phyloP scores from a whole-genome alignment of 2,329 filamentous ascomycete genomes.

The Coniosporium tulheliwenetii region DNA sequence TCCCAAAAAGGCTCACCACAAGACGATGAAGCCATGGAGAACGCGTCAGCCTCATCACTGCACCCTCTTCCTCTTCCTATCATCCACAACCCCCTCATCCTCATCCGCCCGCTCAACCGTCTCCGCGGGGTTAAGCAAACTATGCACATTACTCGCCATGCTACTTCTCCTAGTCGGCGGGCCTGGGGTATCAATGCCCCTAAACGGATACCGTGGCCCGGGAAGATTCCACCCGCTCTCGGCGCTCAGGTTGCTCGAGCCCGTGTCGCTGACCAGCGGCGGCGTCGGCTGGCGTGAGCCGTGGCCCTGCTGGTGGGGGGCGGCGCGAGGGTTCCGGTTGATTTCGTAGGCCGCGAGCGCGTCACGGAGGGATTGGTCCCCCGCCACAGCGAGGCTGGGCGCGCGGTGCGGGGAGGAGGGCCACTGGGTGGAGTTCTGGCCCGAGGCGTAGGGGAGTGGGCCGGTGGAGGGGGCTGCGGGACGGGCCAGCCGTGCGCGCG shows the following conservation, averaged over 20 bases:
- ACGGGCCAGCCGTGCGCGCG: slow-evolving; percentile 55
- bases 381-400: slow-evolving; percentile 16
- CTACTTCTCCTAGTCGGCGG: slow-evolving; percentile 53
- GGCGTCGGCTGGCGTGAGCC: slow-evolving; percentile 38
- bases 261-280: slow-evolving; percentile 26
- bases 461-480: slow-evolving; percentile 42
- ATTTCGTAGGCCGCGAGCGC: slow-evolving; percentile 51
- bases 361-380: slow-evolving; percentile 48
- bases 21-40: too few species aligned
- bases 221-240: slow-evolving; percentile 42
- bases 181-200: slow-evolving; percentile 33
- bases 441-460: slow-evolving; percentile 52
- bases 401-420: slow-evolving; percentile 47
- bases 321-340: slow-evolving; percentile 30
- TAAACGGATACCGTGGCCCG: slow-evolving; percentile 32
- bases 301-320: slow-evolving; percentile 5
- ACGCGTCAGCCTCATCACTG: slow-evolving; percentile 19
- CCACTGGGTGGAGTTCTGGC: slow-evolving; percentile 46
- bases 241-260: slow-evolving; percentile 30
- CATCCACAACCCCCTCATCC: slow-evolving; percentile 41
- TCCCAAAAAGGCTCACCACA: too few species aligned
- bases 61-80: slow-evolving; percentile 45
- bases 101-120: slow-evolving; percentile 51
- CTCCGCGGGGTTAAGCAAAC: slow-evolving; percentile 51
- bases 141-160: slow-evolving; percentile 57